Percentiles rank a stretch among this genome's conserved stretches.
Evolutionary conservation across 164 flowering plant species (phyloP).

Genomic region (Stephania japonica): DNA sequence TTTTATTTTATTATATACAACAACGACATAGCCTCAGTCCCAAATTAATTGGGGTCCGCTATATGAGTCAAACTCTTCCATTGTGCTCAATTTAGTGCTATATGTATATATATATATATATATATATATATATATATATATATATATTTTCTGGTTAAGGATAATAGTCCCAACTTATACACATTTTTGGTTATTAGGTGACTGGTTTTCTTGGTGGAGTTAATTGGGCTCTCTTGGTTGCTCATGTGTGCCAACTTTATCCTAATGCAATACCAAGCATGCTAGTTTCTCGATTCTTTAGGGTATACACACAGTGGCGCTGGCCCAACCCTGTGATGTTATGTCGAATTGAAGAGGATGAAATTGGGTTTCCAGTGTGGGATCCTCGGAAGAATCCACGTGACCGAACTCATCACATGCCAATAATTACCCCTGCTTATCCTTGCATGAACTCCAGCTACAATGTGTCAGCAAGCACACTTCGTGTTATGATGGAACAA

Average conservation of each 20-base stretch:
- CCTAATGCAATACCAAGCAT: constrained; percentile 94
- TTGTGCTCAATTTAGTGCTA: no score
- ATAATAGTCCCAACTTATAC: no score
- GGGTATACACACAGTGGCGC: constrained; percentile 97
- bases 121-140: no score
- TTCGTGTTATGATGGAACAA: constrained; percentile 92
- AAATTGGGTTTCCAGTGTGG: constrained; percentile 86
- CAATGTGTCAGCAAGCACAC: constrained; percentile 90
- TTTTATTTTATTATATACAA: background rate
- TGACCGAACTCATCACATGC: constrained; percentile 88
- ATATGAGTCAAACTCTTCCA: no score
- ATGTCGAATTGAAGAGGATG: constrained; percentile 80
- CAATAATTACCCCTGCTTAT: constrained; percentile 96
- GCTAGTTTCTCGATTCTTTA: constrained; percentile 86
- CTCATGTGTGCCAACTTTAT: constrained; percentile 90
- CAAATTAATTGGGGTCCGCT: no score
- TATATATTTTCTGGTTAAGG: background rate
- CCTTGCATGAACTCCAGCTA: constrained; percentile 99
- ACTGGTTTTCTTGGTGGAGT: constrained; percentile 99
- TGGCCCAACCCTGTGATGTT: constrained; percentile 99
- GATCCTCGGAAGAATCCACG: constrained; percentile 88
- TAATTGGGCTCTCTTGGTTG: constrained; percentile 96
- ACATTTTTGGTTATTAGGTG: constrained; percentile 37
- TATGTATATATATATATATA: no score
- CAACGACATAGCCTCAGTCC: no score